Percentiles rank a stretch among this genome's conserved stretches.
phyloP scores from a whole-genome alignment of 257 asterid species.

The Echium plantagineum region DNA sequence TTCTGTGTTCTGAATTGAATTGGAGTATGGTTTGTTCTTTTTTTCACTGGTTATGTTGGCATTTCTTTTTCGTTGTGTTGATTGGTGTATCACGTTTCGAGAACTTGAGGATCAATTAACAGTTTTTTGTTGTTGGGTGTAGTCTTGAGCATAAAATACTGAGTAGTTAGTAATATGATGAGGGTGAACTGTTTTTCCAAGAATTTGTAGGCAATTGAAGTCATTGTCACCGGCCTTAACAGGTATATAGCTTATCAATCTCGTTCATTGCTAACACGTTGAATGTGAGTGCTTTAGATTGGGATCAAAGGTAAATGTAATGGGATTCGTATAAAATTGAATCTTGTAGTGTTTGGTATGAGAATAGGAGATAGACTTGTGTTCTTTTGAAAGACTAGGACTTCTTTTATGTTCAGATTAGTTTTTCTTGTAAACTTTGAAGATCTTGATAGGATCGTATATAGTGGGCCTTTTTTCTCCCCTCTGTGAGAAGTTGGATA shows the following conservation, averaged over 20 bases:
- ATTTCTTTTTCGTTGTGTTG: too few species aligned
- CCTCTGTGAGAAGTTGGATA: background rate
- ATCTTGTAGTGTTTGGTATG: background rate
- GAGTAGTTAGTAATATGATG: background rate
- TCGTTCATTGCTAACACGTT: background rate
- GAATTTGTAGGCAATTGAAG: too few species aligned
- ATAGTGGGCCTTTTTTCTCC: background rate
- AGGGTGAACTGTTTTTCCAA: background rate
- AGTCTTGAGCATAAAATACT: background rate
- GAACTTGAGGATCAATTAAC: too few species aligned
- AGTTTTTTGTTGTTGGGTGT: too few species aligned
- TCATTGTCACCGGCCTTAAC: too few species aligned
- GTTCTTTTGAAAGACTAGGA: too few species aligned
- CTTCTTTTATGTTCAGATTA: too few species aligned
- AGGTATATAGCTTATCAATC: background rate
- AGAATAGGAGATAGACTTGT: too few species aligned
- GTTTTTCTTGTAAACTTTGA: too few species aligned
- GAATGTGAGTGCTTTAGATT: background rate
- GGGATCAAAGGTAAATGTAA: background rate
- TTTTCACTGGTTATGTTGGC: background rate
- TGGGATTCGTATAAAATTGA: background rate
- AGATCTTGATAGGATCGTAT: background rate
- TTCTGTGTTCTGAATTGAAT: background rate
- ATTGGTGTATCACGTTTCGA: background rate
- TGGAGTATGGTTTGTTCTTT: too few species aligned